These are phyloP conservation scores for Stereum hirsutum DNA, from an alignment of 1,284 basidiomycete genomes.

Conservation along the genomic window DNA sequence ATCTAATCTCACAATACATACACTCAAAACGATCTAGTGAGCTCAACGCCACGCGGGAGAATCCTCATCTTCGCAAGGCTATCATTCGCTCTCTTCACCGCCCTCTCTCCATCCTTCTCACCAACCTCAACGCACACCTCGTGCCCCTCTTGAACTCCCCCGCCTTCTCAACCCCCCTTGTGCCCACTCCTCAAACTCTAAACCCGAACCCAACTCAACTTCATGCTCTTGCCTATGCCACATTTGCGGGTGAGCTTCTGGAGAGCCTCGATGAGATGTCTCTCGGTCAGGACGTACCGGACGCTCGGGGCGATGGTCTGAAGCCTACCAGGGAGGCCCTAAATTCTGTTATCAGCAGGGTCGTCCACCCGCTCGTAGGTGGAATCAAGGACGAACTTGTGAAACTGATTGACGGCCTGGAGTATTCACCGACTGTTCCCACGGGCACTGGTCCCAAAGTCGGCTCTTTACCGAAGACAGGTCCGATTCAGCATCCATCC, in stretches of 20 bases:
- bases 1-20: slow-evolving; percentile 11
- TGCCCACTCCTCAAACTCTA: slow-evolving; percentile 39
- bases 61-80: slow-evolving; percentile 56
- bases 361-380: slow-evolving; percentile 52
- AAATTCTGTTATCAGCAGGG: slow-evolving; percentile 53
- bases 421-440: slow-evolving; percentile 26
- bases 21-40: slow-evolving; percentile 38
- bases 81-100: slow-evolving; percentile 65
- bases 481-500: slow-evolving; percentile 42
- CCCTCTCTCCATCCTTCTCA: slow-evolving; percentile 64
- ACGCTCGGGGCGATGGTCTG: slow-evolving; percentile 54
- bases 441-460: slow-evolving; percentile 24
- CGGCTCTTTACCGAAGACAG: slow-evolving; percentile 25
- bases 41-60: slow-evolving; percentile 51
- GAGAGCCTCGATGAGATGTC: slow-evolving; percentile 56
- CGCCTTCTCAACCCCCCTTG: slow-evolving; percentile 42
- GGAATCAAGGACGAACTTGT: slow-evolving; percentile 53
- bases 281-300: slow-evolving; percentile 51
- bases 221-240: slow-evolving; percentile 58
- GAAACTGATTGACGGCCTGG: slow-evolving; percentile 52
- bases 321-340: slow-evolving; percentile 58
- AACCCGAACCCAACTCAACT: slow-evolving; percentile 57
- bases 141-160: slow-evolving; percentile 57
- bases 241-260: slow-evolving; percentile 63
- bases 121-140: slow-evolving; percentile 57